A percentile compares a stretch with the other conserved stretches of the same genome.
phyloP scores from a whole-genome alignment of 345 rosid species.

The Kandelia obovata region DNA sequence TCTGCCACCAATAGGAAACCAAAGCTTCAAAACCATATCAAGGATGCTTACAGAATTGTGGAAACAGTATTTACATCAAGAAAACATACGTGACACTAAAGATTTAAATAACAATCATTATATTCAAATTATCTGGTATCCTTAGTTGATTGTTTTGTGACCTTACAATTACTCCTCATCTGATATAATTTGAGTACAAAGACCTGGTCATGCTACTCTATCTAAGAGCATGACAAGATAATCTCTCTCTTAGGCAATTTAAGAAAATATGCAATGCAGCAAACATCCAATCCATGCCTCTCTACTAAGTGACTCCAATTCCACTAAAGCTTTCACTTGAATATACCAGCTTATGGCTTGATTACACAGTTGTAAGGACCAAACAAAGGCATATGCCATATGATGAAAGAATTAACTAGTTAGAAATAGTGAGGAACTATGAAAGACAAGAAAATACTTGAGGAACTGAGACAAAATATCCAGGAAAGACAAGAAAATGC shows the following conservation, averaged over 20 bases:
- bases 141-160: neutral
- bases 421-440: neutral
- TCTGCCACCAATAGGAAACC: slow-evolving; percentile 15
- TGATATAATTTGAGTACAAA: neutral
- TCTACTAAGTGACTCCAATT: no score
- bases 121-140: neutral
- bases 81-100: neutral
- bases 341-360: neutral
- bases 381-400: neutral
- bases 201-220: neutral
- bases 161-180: neutral
- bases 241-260: no score
- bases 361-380: neutral
- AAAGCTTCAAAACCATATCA: neutral
- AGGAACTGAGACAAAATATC: neutral
- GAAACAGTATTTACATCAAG: neutral
- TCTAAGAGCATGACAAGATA: no score
- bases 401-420: neutral
- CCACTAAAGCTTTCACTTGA: neutral
- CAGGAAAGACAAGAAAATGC: neutral
- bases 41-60: neutral
- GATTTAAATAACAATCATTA: neutral
- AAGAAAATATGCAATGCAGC: neutral
- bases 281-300: no score
- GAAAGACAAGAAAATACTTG: neutral